These are phyloP conservation scores for Strobilomyces dryophilus DNA, from an alignment of 768 basidiomycete genomes.

Conservation along the genomic window DNA sequence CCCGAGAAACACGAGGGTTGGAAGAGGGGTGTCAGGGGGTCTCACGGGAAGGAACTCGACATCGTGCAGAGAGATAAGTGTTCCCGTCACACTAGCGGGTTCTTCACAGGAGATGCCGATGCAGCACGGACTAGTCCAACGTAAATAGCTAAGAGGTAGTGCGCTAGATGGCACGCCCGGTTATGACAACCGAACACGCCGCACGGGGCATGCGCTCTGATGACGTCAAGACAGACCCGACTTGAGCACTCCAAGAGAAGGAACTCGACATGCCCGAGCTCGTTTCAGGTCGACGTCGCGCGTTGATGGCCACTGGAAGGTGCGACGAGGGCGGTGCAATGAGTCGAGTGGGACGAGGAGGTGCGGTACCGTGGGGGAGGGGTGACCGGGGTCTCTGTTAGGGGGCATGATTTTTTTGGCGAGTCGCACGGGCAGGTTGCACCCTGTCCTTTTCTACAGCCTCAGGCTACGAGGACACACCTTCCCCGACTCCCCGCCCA, in stretches of 20 bases:
- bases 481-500: constrained; percentile 18
- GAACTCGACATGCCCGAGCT: background rate
- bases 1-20: background rate
- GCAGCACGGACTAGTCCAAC: too few species aligned
- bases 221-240: constrained; percentile 7
- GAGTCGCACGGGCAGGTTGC: constrained; percentile 31
- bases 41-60: too few species aligned
- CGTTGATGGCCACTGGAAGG: background rate
- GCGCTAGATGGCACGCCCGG: background rate
- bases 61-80: too few species aligned
- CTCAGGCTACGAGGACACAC: constrained; percentile 35
- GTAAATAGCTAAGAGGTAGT: background rate
- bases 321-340: background rate
- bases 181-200: constrained; percentile 7
- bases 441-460: constrained; percentile 37
- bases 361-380: constrained; percentile 15
- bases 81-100: too few species aligned
- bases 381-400: constrained; percentile 26
- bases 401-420: constrained; percentile 29
- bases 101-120: too few species aligned
- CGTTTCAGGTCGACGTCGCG: background rate
- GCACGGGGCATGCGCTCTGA: background rate
- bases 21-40: background rate
- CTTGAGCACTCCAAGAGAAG: background rate
- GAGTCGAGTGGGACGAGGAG: background rate